Percentiles rank a stretch among this genome's conserved stretches.
These are phyloP conservation scores for Chamaenerion angustifolium DNA, from an alignment of 345 rosid species.

Conservation along the genomic window DNA sequence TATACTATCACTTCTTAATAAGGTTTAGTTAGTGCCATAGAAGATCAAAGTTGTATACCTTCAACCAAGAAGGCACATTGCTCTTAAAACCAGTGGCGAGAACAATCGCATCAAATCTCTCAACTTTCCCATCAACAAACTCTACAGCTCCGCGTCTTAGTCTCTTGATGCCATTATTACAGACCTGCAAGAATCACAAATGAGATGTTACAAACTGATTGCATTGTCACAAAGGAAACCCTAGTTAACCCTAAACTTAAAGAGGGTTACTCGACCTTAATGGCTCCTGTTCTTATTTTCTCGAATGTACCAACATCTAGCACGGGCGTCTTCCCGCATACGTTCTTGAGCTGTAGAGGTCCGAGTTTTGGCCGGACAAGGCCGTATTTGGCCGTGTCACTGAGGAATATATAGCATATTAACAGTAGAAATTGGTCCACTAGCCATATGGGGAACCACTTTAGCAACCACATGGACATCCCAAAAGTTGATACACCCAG, in stretches of 20 bases:
- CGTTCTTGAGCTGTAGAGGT: conserved; percentile 71
- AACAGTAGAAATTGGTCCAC: conserved; percentile 55
- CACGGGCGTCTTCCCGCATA: conserved; percentile 84
- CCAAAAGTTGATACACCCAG: conserved; percentile 77
- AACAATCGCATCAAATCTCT: conserved; percentile 58
- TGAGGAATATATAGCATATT: conserved; percentile 32
- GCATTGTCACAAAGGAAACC: no score
- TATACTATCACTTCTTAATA: no score
- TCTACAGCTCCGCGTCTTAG: conserved; percentile 52
- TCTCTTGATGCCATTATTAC: conserved; percentile 51
- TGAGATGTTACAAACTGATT: no score
- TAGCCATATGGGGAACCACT: conserved; percentile 56
- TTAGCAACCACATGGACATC: conserved; percentile 62
- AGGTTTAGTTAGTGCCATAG: no score
- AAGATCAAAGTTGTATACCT: conserved; percentile 25
- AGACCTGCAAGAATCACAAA: conserved; percentile 25
- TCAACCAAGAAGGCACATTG: conserved; percentile 86
- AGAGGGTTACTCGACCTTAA: conserved; percentile 31
- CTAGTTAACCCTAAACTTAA: not conserved
- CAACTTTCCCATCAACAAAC: conserved; percentile 67
- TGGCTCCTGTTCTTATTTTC: conserved; percentile 50
- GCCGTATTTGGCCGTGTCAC: conserved; percentile 62
- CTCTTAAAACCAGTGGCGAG: conserved; percentile 91
- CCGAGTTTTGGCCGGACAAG: conserved; percentile 82
- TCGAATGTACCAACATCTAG: conserved; percentile 83